Base-by-base conservation (phyloP, 2,329 filamentous ascomycete genomes). In the Trichoderma gracile region DNA sequence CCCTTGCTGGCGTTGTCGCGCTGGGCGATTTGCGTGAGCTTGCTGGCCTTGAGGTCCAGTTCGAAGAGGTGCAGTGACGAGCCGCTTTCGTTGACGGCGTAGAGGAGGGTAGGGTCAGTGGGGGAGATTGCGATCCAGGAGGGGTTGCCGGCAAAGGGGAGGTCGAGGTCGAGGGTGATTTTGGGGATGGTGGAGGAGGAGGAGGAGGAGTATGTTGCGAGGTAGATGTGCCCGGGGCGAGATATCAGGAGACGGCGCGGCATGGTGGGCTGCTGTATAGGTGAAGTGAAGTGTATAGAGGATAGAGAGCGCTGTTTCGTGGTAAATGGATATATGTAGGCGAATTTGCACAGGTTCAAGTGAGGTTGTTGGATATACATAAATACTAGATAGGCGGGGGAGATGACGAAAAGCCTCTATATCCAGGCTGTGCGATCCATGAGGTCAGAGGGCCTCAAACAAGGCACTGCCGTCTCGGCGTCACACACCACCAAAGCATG, bases 81-180 rank as follows among this genome's bases (percentile, higher is more conserved):
- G 65, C 75, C 73, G 67, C 78, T 78, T 75, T 85, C 82, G 66
- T 84, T 77, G 17, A 81, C 78, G 40, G 79, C 78, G 65, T 82
- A 84, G 40, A 84, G 61, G 14, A 66, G 61, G 68, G 77, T 73
- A 23, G 76, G 76, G 5, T 55, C 14, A 2, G 59, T 19, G 21
- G 73, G 67, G 57, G 75, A 76, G 70, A 77, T 76, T 38, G 76
- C 72, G 72, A 84, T 71, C 82, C 82, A 84, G 66, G 79, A 82
- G 19, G 81, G 77, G 38, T 73, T 72, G 40, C 78, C 79, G 46
- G 72, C 68, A n/a, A 79, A 74, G 52, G 67, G 59, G 40, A 71
- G 65, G 30, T 74, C 67, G 15, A 78, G 67, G 4, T 63, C 59
- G 19, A 63, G 46, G 1, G 72, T 71, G 25, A 80, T 68, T 46